Conservation (phyloP, 2,329 filamentous ascomycete genomes). For the Rutstroemia sp. region DNA sequence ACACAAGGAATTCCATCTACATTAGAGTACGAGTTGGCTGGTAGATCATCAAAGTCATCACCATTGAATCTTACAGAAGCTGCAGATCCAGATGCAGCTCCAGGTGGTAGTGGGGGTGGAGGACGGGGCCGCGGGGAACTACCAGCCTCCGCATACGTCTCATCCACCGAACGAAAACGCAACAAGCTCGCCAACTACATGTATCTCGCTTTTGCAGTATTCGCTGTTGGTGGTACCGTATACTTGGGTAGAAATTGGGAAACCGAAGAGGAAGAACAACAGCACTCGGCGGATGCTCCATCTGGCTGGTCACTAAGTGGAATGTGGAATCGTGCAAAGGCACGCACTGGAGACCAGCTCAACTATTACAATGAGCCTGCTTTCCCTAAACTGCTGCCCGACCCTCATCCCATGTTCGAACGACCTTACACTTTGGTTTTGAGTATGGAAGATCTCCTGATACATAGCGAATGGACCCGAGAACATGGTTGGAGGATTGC, state of each 20-base stretch:
- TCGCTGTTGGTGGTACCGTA: constrained; percentile 42
- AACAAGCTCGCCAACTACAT: constrained; percentile 69
- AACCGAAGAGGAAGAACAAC: constrained; percentile 59
- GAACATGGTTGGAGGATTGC: constrained; percentile 94
- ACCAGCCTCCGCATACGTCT: constrained; percentile 77
- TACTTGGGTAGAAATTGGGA: constrained; percentile 90
- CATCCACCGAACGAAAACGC: constrained; percentile 78
- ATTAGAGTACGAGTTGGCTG: constrained; percentile 64
- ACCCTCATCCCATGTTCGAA: constrained; percentile 69
- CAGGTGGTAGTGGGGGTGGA: constrained; percentile 37
- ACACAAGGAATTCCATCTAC: constrained; percentile 94
- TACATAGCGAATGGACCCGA: constrained; percentile 90
- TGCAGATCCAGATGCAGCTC: constrained; percentile 33
- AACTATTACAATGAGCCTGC: constrained; percentile 95
- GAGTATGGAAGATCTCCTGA: constrained; percentile 85
- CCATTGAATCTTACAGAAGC: constrained; percentile 43
- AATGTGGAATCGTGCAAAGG: constrained; percentile 75
- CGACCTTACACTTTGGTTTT: constrained; percentile 90
- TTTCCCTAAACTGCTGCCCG: constrained; percentile 86
- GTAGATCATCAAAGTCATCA: constrained; percentile 27
- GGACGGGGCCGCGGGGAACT: constrained; percentile 57
- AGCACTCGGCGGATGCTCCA: constrained; percentile 59
- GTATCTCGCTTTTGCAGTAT: constrained; percentile 53
- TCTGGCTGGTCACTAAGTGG: constrained; percentile 69
- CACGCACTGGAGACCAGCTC: constrained; percentile 67